phyloP scores from a whole-genome alignment of 192 early-diverging fungal species.

The Obelidium mucronatum region DNA sequence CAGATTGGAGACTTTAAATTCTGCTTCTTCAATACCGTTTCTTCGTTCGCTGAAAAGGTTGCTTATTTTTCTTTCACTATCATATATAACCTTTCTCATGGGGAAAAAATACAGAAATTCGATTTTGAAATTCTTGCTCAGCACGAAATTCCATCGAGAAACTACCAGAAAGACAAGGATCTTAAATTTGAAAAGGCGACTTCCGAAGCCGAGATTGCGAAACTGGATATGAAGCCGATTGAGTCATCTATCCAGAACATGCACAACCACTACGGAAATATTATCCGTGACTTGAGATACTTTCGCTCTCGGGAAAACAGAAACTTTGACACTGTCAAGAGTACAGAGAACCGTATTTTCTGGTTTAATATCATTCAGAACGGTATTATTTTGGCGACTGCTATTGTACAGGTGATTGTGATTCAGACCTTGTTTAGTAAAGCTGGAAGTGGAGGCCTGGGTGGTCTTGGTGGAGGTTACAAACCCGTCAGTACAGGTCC shows the following conservation, averaged over 20 bases:
- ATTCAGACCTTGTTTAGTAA: slow-evolving; percentile 89
- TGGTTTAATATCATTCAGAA: slow-evolving; percentile 91
- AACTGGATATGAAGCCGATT: slow-evolving; percentile 63
- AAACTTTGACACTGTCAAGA: slow-evolving; percentile 88
- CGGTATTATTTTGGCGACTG: slow-evolving; percentile 80
- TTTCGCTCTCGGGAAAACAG: slow-evolving; percentile 91
- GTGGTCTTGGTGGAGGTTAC: slow-evolving; percentile 4
- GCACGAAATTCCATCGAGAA: slow-evolving; percentile 66
- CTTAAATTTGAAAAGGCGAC: slow-evolving; percentile 25
- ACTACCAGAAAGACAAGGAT: slow-evolving; percentile 34
- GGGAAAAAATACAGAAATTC: slow-evolving; percentile 43
- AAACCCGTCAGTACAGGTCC: neutral
- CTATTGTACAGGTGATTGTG: slow-evolving; percentile 91
- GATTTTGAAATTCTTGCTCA: slow-evolving; percentile 97
- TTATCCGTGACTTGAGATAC: slow-evolving; percentile 86
- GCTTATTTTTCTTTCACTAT: neutral
- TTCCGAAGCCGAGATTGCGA: neutral
- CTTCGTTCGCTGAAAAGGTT: slow-evolving; percentile 91
- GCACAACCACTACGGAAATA: slow-evolving; percentile 68
- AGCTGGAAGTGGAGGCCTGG: slow-evolving; percentile 27
- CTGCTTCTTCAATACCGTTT: slow-evolving; percentile 96
- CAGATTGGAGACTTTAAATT: slow-evolving; percentile 91
- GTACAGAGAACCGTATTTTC: slow-evolving; percentile 83
- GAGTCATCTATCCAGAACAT: slow-evolving; percentile 58
- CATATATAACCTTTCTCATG: too few species aligned